phyloP scores from a whole-genome alignment of 805 yeast species.

The Hyphopichia homilentoma region DNA sequence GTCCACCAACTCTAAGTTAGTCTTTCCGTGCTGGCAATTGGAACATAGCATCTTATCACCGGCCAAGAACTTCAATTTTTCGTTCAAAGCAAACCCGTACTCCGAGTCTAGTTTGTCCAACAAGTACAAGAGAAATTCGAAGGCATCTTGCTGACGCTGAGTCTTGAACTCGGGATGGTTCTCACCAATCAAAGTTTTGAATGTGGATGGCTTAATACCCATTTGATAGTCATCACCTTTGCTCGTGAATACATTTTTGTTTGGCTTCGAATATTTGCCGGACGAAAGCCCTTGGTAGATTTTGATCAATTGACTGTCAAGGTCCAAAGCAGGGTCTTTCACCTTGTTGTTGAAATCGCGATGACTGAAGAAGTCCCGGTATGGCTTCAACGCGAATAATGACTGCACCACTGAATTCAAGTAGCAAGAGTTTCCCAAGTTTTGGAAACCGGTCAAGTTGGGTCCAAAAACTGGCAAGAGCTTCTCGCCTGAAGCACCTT shows the following conservation, averaged over 20 bases:
- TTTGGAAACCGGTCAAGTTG: slow-evolving; percentile 78
- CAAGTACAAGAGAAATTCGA: slow-evolving; percentile 76
- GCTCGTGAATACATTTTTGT: slow-evolving; percentile 14
- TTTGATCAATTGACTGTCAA: slow-evolving; percentile 74
- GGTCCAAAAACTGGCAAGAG: slow-evolving; percentile 68
- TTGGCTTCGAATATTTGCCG: slow-evolving; percentile 69
- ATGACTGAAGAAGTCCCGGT: slow-evolving; percentile 36
- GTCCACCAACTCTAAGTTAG: slow-evolving; percentile 56
- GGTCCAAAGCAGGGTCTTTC: slow-evolving; percentile 56
- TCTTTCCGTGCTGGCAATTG: slow-evolving; percentile 58
- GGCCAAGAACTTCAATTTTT: slow-evolving; percentile 58
- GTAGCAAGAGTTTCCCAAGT: slow-evolving; percentile 92
- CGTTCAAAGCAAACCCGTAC: slow-evolving; percentile 44
- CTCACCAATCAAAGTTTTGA: slow-evolving; percentile 74
- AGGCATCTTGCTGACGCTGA: slow-evolving; percentile 92
- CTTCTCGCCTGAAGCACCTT: slow-evolving; percentile 63
- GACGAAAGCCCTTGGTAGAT: slow-evolving; percentile 74
- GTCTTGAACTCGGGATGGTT: slow-evolving; percentile 81
- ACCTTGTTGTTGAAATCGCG: slow-evolving; percentile 24
- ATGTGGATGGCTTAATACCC: slow-evolving; percentile 74
- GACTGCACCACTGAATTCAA: slow-evolving; percentile 77
- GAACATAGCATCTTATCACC: slow-evolving; percentile 61
- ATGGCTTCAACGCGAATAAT: slow-evolving; percentile 46
- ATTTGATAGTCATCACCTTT: slow-evolving; percentile 54
- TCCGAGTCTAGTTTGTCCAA: slow-evolving; percentile 56